A percentile compares a stretch with the other conserved stretches of the same genome.
Conservation (phyloP, 176 grass and related monocot genomes). For the Oropetium thomaeum region DNA sequence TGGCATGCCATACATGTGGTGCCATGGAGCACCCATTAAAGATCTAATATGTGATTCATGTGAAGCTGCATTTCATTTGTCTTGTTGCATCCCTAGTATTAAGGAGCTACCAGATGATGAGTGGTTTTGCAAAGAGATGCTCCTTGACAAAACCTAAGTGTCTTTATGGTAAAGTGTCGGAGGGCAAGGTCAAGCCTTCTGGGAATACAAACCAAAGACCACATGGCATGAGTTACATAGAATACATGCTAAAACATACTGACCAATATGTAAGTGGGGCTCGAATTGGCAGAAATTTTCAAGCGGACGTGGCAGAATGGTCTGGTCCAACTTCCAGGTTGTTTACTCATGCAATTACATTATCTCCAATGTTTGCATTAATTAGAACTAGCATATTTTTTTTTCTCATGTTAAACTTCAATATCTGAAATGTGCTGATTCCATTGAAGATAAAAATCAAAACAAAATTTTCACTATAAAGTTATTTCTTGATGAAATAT, state of each 20-base stretch:
- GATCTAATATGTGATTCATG: constrained; percentile 90
- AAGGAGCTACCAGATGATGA: constrained; percentile 38
- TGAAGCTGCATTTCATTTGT: constrained; percentile 83
- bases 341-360: constrained; percentile 29
- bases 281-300: constrained; percentile 73
- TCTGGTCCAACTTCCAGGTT: constrained; percentile 54
- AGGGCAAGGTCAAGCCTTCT: constrained; percentile 36
- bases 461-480: neutral
- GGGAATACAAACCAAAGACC: constrained; percentile 38
- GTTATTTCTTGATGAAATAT: neutral
- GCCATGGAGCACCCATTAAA: constrained; percentile 48
- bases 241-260: constrained; percentile 60
- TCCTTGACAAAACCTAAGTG: constrained; percentile 48
- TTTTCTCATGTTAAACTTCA: constrained; percentile 19
- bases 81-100: constrained; percentile 57
- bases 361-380: constrained; percentile 22
- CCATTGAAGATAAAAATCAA: neutral
- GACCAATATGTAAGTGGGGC: constrained; percentile 61
- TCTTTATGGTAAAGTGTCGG: constrained; percentile 37
- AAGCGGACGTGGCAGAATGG: constrained; percentile 85
- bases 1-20: constrained; percentile 60
- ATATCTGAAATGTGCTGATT: constrained; percentile 11
- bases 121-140: constrained; percentile 79
- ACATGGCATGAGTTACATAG: constrained; percentile 56
- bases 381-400: constrained; percentile 15